Evolutionary conservation across 352 stramenopile species (phyloP), one percentile per base, ranked within the genome.

Genomic region (Phytophthora capsici): DNA sequence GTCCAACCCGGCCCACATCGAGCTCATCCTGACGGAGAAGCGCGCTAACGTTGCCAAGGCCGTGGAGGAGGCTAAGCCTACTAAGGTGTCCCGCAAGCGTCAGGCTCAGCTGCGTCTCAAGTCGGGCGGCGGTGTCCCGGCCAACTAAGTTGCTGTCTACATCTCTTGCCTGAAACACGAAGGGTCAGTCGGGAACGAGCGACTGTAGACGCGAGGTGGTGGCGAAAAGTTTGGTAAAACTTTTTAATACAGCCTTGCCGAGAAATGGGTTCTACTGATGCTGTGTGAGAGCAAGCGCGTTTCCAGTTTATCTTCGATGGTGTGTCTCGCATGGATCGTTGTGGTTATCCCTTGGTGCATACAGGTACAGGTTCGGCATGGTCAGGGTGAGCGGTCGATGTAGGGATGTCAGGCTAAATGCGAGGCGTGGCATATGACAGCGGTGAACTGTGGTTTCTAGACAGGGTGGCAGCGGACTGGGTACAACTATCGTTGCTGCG

Each of bases 21-120:
- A 99, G 93, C 87, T 99, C 20, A 98, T 99, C 81, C 85, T 99
- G 53, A 98, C 92, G 52, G 97, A 99, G 84, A 98, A 98, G 82
- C 74, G 81, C 56, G 91, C 97, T 60, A 94, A 96, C 70, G 95
- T 98, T 67, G 87, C 82, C 69, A 97, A 98, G 85, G 91, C 85
- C 54, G 89, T 92, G 47, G 91, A 98, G 73, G 94, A 98, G 69
- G 63, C 56, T 52, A 93, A 95, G 82, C 75, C 78, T 50, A 66
- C 77, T 69, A 94, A 94, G 82, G 78, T 96, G 60, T 85, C 86
- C 44, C 88, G 88, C 84, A 96, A 96, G 80, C 88, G 88, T 75
- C 85, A 94, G 76, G 88, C 88, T 57, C 85, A 94, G 82, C 84
- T 96, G 55, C 88, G 88, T 65, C 82, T 96, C 37, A 96, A 95